Evolutionary conservation across 257 asterid genomes (phyloP).

Genomic region (Salvia hispanica): DNA sequence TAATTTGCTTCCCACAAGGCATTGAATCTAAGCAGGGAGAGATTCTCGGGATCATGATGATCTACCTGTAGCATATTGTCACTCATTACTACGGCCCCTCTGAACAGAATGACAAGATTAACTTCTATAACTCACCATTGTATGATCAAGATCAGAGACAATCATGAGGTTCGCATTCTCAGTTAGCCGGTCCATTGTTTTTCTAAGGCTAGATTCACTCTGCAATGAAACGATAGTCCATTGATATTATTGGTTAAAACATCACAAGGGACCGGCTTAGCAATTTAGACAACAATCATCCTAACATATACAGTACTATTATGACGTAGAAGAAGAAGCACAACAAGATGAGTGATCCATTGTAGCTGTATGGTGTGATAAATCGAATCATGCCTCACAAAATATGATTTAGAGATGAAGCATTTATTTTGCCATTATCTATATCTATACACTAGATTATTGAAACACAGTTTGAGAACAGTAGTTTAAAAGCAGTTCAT

Average conservation of each 20-base stretch:
- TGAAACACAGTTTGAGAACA: no score
- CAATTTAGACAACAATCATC: neutral
- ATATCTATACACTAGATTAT: no score
- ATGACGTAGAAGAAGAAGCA: neutral
- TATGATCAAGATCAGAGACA: constrained; percentile 95
- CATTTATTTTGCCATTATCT: neutral
- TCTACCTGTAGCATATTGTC: constrained; percentile 68
- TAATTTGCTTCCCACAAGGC: constrained; percentile 94
- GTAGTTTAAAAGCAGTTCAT: no score
- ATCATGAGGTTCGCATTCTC: constrained; percentile 83
- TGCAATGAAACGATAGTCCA: constrained; percentile 35
- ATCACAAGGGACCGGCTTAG: constrained; percentile 19
- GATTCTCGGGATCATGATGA: constrained; percentile 77
- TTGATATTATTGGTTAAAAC: constrained; percentile 14
- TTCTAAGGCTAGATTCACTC: constrained; percentile 41
- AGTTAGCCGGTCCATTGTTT: constrained; percentile 70
- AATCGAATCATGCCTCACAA: neutral
- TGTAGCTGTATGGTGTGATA: neutral
- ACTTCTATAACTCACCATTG: constrained; percentile 65
- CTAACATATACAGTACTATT: neutral
- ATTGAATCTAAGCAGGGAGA: constrained; percentile 89
- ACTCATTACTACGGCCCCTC: constrained; percentile 10
- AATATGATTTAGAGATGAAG: neutral
- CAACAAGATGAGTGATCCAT: neutral
- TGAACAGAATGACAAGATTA: constrained; percentile 11